Base-by-base conservation (phyloP, 2,329 filamentous ascomycete genomes). In the Microcyclosporella mali region DNA sequence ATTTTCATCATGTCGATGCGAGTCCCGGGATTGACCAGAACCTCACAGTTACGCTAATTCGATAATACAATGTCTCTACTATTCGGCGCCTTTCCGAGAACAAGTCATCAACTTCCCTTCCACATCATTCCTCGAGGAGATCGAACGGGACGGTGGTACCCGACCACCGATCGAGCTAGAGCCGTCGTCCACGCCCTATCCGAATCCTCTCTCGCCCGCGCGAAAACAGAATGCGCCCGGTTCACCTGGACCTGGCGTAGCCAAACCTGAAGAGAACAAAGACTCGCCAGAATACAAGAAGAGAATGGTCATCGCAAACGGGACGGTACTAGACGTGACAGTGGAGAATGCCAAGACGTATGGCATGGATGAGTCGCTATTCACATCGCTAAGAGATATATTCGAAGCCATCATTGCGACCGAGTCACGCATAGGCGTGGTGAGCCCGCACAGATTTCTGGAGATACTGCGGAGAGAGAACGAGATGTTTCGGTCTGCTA, bases 241-340 rank as follows among this genome's bases (percentile, higher is more conserved):
- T 16, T 76, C 79, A 46, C 67, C 75, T 17, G 69, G 75, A 14
- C 73, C 73, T 10, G 74, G 73, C n/a, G 28, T 38, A 25, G 73
- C 69, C 45, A 82, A 88, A 55, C 85, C 87, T 7, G 92, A 97
- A 64, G 92, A 97, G 60, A 95, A 88, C 64, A 86, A 85, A 49
- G 89, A 97, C 59, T 89, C 89, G 1, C 88, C 90, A 1, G 92
- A 98, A 67, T 95, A 92, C 69, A 95, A 95, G 70, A 98, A 98
- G 74, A 95, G 95, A 69, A 82, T 92, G 63, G 89, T 89, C 14
- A 81, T 97, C 72, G 74, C 89, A 47, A 84, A 84, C 33, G 88
- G 92, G 0, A 92, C 92, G 1, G 82, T 95, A 29, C 66, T 97
- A 43, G 86, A 94, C 57, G 78, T 97, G 65, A 80, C 83, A 37